Evolutionary conservation across 208 protist genomes (phyloP), one percentile per base, ranked within the genome.

Genomic region (Leishmania tropica): DNA sequence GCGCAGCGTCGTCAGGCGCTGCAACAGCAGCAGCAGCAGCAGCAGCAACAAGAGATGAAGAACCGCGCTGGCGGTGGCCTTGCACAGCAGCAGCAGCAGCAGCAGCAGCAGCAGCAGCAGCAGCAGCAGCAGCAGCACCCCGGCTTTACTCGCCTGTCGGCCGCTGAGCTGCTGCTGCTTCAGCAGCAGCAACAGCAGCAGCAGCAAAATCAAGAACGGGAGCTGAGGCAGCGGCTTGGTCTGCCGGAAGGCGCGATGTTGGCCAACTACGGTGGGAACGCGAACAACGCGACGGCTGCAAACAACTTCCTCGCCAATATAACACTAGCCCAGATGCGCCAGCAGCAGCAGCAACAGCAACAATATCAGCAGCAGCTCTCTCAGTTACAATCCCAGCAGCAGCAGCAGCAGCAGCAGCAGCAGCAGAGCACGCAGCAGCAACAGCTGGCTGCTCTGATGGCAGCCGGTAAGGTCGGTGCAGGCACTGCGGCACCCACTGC

Each of bases 71-170:
- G 37, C 28, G 75, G 21, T 35, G 56, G 37, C 75, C 35, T 62
- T 64, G 5, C 77, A 5, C 81, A 87, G 81, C 80, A 83, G 77
- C 79, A 84, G 77, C 79, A 84, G 56, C 79, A 64, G 71, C 56
- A 85, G 77, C 79, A 84, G 56, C 79, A 64, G 71, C 56, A 85
- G 77, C 79, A 84, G 56, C 79, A 64, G 71, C 56, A 85, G n/a
- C 81, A 87, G 81, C 80, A 83, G 77, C 79, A 84, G 77, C 79
- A 84, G 56, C 79, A 64, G 71, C 56, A 85, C 58, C 76, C 76
- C 8, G 56, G 76, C 24, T 72, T 73, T 68, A 11, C 60, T 17
- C 37, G 42, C 24, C 24, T 80, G n/a, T 60, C 76, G 7, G 45
- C 56, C 1, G 56, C 45, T 51, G 76, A 80, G 2, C 11, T 73